Percentiles rank a stretch among this genome's conserved stretches.
These are phyloP conservation scores for Phytopythium delawarense DNA, from an alignment of 352 stramenopile species.

Conservation along the genomic window DNA sequence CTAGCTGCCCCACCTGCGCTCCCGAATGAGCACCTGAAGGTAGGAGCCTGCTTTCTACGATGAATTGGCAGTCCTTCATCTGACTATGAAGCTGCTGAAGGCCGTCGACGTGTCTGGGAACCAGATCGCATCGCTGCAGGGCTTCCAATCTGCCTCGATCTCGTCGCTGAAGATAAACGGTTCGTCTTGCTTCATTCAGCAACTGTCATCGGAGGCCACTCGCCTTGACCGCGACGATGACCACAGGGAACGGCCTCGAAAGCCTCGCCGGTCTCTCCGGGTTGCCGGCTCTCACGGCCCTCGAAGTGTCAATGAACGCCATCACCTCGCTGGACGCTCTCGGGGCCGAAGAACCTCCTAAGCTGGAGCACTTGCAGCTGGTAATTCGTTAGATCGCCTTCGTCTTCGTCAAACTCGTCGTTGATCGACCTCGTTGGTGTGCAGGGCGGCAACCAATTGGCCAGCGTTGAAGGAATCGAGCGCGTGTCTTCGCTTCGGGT, in stretches of 20 bases:
- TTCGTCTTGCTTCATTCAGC: slow-evolving; percentile 3
- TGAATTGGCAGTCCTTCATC: too few species aligned
- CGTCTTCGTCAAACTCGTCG: background rate
- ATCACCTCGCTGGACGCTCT: slow-evolving; percentile 45
- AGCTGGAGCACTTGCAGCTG: slow-evolving; percentile 49
- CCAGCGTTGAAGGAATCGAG: slow-evolving; percentile 49
- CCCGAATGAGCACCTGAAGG: slow-evolving; percentile 59
- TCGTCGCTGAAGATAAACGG: slow-evolving; percentile 61
- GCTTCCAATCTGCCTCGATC: slow-evolving; percentile 41
- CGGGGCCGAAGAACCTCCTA: slow-evolving; percentile 25
- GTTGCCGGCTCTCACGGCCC: slow-evolving; percentile 39
- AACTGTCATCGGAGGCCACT: background rate
- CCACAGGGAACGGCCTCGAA: slow-evolving; percentile 46
- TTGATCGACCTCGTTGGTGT: background rate
- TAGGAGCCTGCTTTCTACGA: background rate
- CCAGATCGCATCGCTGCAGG: slow-evolving; percentile 53
- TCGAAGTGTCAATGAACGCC: slow-evolving; percentile 53
- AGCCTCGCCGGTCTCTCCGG: slow-evolving; percentile 40
- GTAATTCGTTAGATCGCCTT: slow-evolving; percentile 16
- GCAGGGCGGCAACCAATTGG: slow-evolving; percentile 72
- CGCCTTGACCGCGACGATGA: background rate
- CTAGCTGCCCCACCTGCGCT: slow-evolving; percentile 30
- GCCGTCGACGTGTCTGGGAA: slow-evolving; percentile 65
- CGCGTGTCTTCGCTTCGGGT: slow-evolving; percentile 33
- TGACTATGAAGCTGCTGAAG: slow-evolving; percentile 12